Conservation (phyloP, 2,329 filamentous ascomycete genomes). For the Aspergillus fumigatiaffinis region DNA sequence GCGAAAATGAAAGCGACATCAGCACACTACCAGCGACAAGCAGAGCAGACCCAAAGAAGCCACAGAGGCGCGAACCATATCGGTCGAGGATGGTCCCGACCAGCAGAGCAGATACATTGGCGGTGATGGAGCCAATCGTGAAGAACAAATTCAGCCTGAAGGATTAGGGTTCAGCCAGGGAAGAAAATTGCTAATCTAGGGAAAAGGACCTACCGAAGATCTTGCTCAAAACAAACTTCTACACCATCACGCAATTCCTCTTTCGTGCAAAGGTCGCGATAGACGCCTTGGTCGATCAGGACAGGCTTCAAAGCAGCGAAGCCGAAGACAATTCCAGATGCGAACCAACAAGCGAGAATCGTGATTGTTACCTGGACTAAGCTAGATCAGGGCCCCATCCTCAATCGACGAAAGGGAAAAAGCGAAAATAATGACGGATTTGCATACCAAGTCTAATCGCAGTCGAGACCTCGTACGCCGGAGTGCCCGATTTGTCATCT, state of each 20-base stretch:
- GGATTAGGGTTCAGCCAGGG: conserved; percentile 3
- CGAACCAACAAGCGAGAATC: conserved; percentile 66
- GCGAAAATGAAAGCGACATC: conserved; percentile 63
- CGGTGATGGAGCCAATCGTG: conserved; percentile 79
- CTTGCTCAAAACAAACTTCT: conserved; percentile 54
- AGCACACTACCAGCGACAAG: conserved; percentile 65
- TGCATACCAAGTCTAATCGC: conserved; percentile 21
- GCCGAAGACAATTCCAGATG: conserved; percentile 76
- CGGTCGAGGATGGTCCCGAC: conserved; percentile 80
- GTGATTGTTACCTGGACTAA: conserved; percentile 59
- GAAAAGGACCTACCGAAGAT: conserved; percentile 40
- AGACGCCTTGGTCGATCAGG: conserved; percentile 69
- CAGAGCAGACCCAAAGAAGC: conserved; percentile 63
- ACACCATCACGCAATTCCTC: conserved; percentile 47
- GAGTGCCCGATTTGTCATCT: conserved; percentile 40
- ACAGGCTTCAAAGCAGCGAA: conserved; percentile 82
- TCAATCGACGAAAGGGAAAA: background rate
- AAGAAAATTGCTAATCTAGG: background rate
- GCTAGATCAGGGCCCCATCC: background rate
- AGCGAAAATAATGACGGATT: background rate
- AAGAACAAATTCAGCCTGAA: conserved; percentile 79
- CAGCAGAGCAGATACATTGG: conserved; percentile 80
- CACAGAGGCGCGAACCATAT: conserved; percentile 74
- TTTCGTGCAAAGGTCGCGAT: conserved; percentile 59
- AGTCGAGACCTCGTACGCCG: conserved; percentile 45